Conservation (phyloP, 2,329 filamentous ascomycete genomes). For the Pestalotiopsis sp. region DNA sequence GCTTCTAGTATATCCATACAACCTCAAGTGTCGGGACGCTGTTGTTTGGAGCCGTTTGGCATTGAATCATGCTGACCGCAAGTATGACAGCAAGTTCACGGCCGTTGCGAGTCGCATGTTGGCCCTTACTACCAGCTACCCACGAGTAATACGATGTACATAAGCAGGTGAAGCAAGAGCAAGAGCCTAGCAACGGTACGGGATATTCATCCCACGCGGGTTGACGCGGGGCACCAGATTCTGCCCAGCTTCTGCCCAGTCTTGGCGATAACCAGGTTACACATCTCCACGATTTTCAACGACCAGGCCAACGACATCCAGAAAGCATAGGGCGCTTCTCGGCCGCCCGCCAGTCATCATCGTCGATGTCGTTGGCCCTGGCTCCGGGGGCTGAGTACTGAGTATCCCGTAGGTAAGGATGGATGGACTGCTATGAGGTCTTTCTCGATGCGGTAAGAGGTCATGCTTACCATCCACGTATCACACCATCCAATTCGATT, state of each 20-base stretch:
- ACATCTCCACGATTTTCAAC: neutral
- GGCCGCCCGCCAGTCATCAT: neutral
- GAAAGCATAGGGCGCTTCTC: neutral
- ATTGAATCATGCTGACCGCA: neutral
- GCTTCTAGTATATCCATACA: neutral
- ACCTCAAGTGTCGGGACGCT: neutral
- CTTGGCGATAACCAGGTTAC: neutral
- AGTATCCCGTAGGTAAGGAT: neutral
- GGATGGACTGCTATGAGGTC: neutral
- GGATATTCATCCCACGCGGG: neutral
- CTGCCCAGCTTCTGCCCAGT: neutral
- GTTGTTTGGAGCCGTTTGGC: neutral
- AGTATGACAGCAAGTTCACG: neutral
- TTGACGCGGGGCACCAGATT: neutral
- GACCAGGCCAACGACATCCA: neutral
- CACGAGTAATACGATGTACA: no score
- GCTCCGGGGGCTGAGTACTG: neutral
- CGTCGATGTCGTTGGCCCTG: neutral
- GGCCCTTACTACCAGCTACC: neutral
- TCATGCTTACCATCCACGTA: neutral
- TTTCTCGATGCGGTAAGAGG: neutral
- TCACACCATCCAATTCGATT: neutral
- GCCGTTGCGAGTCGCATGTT: neutral
- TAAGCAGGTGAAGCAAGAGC: no score
- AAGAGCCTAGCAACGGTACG: no score